phyloP scores from a whole-genome alignment of 2,329 filamentous ascomycete species.

The Penicillium verrucosum region DNA sequence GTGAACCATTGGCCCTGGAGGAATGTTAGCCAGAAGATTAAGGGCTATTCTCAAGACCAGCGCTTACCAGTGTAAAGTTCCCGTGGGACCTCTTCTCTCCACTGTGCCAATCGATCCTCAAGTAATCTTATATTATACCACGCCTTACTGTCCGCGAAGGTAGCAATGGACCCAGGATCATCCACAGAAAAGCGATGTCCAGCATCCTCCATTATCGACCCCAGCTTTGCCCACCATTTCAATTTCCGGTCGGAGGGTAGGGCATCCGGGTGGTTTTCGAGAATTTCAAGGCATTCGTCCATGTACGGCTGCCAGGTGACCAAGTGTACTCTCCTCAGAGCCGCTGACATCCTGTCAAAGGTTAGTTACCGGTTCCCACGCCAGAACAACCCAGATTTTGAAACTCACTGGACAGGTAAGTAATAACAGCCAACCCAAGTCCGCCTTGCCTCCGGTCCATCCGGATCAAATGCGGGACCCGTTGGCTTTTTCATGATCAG shows the following conservation, averaged over 20 bases:
- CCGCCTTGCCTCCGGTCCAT: slow-evolving; percentile 56
- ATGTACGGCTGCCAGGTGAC: slow-evolving; percentile 62
- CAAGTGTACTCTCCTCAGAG: slow-evolving; percentile 56
- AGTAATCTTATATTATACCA: slow-evolving; percentile 64
- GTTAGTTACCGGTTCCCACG: slow-evolving; percentile 1
- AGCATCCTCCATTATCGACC: slow-evolving; percentile 66
- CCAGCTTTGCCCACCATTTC: slow-evolving; percentile 57
- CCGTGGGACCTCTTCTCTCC: slow-evolving; percentile 53
- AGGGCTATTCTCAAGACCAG: not conserved
- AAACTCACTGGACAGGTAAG: slow-evolving; percentile 52
- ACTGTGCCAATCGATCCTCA: slow-evolving; percentile 62
- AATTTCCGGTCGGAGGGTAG: slow-evolving; percentile 56
- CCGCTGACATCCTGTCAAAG: slow-evolving; percentile 52
- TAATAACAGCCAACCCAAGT: slow-evolving; percentile 63
- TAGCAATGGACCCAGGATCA: slow-evolving; percentile 53
- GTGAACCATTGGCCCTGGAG: slow-evolving; percentile 58
- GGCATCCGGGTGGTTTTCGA: slow-evolving; percentile 56
- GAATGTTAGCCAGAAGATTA: slow-evolving; percentile 1
- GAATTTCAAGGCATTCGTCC: slow-evolving; percentile 58
- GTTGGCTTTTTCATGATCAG: slow-evolving; percentile 37
- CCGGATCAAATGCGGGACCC: slow-evolving; percentile 42
- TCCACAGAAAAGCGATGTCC: slow-evolving; percentile 65
- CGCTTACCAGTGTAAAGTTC: slow-evolving; percentile 58
- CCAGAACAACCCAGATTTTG: not conserved
- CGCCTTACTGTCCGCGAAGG: slow-evolving; percentile 60